Evolutionary conservation across 1,139 yeast genomes (phyloP).

Genomic region (Candida glucosophila): DNA sequence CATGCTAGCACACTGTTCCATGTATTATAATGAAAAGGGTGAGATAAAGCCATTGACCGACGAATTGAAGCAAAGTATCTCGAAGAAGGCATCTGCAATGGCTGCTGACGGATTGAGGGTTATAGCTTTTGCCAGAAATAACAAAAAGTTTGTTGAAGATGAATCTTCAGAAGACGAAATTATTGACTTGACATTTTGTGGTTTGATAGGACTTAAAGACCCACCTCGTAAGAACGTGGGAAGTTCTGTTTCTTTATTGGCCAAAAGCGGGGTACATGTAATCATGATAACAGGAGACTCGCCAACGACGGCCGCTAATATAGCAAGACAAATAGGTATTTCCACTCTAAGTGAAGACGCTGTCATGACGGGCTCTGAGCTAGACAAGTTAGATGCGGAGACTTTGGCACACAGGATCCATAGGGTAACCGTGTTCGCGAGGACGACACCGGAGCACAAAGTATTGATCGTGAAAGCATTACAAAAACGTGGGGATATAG

Average conservation of each 20-base stretch:
- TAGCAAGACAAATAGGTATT: slow-evolving; percentile 89
- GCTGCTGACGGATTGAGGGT: slow-evolving; percentile 86
- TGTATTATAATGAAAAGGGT: slow-evolving; percentile 53
- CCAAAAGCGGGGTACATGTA: slow-evolving; percentile 90
- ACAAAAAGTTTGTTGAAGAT: slow-evolving; percentile 18
- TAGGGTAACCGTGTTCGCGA: slow-evolving; percentile 84
- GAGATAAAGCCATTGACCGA: slow-evolving; percentile 44
- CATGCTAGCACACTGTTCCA: slow-evolving; percentile 53
- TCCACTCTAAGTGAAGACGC: slow-evolving; percentile 61
- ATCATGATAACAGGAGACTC: slow-evolving; percentile 97
- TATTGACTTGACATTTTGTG: slow-evolving; percentile 61
- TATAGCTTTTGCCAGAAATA: slow-evolving; percentile 64
- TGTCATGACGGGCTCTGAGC: slow-evolving; percentile 75
- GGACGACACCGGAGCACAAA: slow-evolving; percentile 96
- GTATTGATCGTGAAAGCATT: slow-evolving; percentile 85
- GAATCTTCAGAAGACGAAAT: slow-evolving; percentile 31
- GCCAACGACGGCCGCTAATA: slow-evolving; percentile 84
- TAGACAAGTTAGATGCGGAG: slow-evolving; percentile 63
- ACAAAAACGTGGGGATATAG: slow-evolving; percentile 88
- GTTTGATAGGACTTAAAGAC: slow-evolving; percentile 89
- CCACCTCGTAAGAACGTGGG: slow-evolving; percentile 89
- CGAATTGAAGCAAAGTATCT: slow-evolving; percentile 35
- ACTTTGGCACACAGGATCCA: slow-evolving; percentile 67
- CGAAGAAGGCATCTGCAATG: slow-evolving; percentile 49
- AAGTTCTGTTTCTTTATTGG: slow-evolving; percentile 58